phyloP scores from a whole-genome alignment of 257 asterid genomes.

The Penstemon newberryi region DNA sequence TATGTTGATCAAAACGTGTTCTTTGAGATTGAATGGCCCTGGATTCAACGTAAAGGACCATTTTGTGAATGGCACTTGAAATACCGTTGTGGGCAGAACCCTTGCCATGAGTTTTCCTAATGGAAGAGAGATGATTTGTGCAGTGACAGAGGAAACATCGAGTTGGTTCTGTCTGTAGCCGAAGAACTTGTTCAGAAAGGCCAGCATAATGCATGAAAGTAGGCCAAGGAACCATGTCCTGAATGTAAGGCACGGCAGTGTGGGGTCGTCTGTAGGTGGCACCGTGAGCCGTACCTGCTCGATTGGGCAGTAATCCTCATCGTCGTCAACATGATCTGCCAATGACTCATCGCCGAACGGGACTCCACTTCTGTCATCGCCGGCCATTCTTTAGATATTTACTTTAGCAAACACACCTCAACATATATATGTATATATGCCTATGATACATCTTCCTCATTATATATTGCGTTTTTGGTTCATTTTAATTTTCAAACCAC shows the following conservation, averaged over 20 bases:
- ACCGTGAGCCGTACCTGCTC: constrained; percentile 74
- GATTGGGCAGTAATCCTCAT: constrained; percentile 47
- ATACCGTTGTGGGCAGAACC: constrained; percentile 36
- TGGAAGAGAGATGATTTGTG: constrained; percentile 62
- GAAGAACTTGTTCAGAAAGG: constrained; percentile 60
- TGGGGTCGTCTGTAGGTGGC: constrained; percentile 51
- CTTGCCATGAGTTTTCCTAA: constrained; percentile 55
- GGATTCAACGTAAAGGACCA: constrained; percentile 62
- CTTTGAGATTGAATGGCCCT: constrained; percentile 65
- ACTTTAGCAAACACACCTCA: no score
- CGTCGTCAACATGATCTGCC: constrained; percentile 17
- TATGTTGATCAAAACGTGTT: constrained; percentile 68
- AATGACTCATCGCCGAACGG: no score
- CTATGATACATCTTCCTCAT: no score
- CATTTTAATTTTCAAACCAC: no score
- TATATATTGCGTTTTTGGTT: no score
- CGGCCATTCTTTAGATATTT: no score
- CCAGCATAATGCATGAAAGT: constrained; percentile 41
- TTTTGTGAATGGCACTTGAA: constrained; percentile 36
- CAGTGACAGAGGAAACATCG: constrained; percentile 32
- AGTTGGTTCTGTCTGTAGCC: constrained; percentile 50
- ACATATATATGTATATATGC: no score
- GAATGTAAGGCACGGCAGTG: constrained; percentile 46
- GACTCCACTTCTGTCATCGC: no score
- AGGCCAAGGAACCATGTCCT: constrained; percentile 70